Base-by-base conservation (phyloP, 331 rosid genomes). In the Acacia pycnantha region DNA sequence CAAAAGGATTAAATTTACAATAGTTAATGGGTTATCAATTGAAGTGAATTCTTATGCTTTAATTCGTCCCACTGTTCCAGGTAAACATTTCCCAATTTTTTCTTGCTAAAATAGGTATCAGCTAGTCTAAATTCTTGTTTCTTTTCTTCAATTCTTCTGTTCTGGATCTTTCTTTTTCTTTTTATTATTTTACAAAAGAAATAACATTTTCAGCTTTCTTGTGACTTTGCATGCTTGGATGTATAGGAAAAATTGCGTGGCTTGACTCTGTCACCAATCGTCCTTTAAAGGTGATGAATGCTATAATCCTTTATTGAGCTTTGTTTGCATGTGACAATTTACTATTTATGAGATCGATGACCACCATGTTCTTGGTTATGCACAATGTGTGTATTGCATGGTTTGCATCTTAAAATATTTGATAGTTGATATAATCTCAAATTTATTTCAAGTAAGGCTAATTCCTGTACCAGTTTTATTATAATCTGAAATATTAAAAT, bases 191-290 rank as follows among this genome's bases (percentile, higher is more conserved):
- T 46, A 16, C 48, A 21, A 73, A 43, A 26, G 22, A 24, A 70
- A 31, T 18, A 37, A 43, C 65, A 72, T 21, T 84, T 68, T 54
- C 77, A 62, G 74, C 46, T 82, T 84, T 69, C 29, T 44, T 82
- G 41, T 68, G 82, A 51, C 79, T 62, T 41, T 61, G 70, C 79
- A 70, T 70, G 43, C 62, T 81, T 75, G 85, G 79, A 59, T 82
- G 21, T 86, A 56, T 77, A 95, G 98, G 98, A 84, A 81, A 93
- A 70, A 92, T 90, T 70, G 83, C 97, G 75, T 95, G 99, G 99
- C 94, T 95, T 77, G 97, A 95, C 87, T 95, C 99, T 53, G 88
- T 92, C 81, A 92, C 96, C 35, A 95, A 95, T 85, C 88, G 59
- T 74, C 97, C 99, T 79, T 84, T 95, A 81, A 95, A 95, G 99